Conservation (phyloP, 2,329 filamentous ascomycete genomes). For the Torrubiellomyces zombiae region DNA sequence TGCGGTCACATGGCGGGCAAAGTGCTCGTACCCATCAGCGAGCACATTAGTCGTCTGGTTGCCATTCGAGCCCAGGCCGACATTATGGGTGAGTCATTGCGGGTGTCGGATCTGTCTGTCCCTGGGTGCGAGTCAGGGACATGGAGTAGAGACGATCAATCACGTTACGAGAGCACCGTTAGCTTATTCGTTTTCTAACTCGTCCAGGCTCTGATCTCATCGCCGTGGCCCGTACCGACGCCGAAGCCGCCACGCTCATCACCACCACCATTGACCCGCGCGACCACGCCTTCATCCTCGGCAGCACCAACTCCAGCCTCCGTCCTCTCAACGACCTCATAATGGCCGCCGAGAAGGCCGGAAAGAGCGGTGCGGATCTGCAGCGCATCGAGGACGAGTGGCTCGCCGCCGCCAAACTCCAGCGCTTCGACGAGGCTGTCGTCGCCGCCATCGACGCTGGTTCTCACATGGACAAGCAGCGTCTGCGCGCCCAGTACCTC, state of each 20-base stretch:
- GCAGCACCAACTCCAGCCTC: constrained; percentile 69
- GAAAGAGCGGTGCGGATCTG: constrained; percentile 65
- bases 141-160: too few species aligned
- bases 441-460: constrained; percentile 61
- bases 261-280: constrained; percentile 90
- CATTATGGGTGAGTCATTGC: constrained; percentile 78
- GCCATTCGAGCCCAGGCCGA: constrained; percentile 95
- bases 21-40: constrained; percentile 87
- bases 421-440: constrained; percentile 84
- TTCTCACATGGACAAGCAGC: constrained; percentile 50
- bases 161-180: too few species aligned
- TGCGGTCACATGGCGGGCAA: constrained; percentile 99
- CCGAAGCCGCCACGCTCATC: constrained; percentile 93
- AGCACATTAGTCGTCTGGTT: constrained; percentile 95
- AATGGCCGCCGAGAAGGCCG: constrained; percentile 64
- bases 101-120: neutral
- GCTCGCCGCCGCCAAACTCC: constrained; percentile 61
- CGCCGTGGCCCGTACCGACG: constrained; percentile 86
- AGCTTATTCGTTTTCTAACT: constrained; percentile 4
- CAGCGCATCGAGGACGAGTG: constrained; percentile 88
- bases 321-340: constrained; percentile 83
- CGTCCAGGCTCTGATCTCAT: constrained; percentile 62
- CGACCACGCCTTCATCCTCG: constrained; percentile 87
- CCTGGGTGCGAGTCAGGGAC: too few species aligned
- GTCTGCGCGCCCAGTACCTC: constrained; percentile 50